Conservation (phyloP, 148 eudicot species). For the Persicaria tinctoria region DNA sequence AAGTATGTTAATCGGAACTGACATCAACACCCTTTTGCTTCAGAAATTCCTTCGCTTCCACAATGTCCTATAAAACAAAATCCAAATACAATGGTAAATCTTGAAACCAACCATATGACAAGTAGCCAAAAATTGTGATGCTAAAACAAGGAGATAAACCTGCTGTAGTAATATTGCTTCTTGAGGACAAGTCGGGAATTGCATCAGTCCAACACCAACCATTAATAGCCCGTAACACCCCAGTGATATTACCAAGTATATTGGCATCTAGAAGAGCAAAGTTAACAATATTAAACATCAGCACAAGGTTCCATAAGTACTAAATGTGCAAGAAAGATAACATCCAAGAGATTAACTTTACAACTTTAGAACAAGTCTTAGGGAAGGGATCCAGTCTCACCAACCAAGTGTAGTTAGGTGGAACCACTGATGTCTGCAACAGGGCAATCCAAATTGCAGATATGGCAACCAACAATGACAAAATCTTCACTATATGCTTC, state of each 20-base stretch:
- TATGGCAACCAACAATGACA: conserved; percentile 56
- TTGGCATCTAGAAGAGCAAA: conserved; percentile 52
- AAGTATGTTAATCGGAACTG: conserved; percentile 27
- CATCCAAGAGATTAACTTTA: background rate
- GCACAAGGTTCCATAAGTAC: background rate
- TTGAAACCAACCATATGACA: background rate
- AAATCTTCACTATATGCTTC: conserved; percentile 87
- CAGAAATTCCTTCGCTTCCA: conserved; percentile 69
- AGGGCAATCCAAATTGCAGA: conserved; percentile 68
- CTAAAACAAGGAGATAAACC: conserved; percentile 24
- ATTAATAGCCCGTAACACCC: conserved; percentile 81
- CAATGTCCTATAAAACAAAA: conserved; percentile 43
- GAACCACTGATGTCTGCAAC: conserved; percentile 48
- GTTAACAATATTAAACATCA: background rate
- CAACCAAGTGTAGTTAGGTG: conserved; percentile 75
- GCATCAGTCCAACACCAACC: conserved; percentile 84
- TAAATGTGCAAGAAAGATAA: background rate
- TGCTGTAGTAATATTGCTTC: conserved; percentile 73
- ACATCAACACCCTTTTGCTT: conserved; percentile 60
- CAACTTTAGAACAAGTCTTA: background rate
- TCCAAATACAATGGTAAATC: background rate
- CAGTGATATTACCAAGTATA: conserved; percentile 63
- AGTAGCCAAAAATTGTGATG: background rate
- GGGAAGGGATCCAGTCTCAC: conserved; percentile 32
- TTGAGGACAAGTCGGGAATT: conserved; percentile 83